phyloP scores from a whole-genome alignment of 1,139 yeast genomes.

The Geotrichum macrosporum region DNA sequence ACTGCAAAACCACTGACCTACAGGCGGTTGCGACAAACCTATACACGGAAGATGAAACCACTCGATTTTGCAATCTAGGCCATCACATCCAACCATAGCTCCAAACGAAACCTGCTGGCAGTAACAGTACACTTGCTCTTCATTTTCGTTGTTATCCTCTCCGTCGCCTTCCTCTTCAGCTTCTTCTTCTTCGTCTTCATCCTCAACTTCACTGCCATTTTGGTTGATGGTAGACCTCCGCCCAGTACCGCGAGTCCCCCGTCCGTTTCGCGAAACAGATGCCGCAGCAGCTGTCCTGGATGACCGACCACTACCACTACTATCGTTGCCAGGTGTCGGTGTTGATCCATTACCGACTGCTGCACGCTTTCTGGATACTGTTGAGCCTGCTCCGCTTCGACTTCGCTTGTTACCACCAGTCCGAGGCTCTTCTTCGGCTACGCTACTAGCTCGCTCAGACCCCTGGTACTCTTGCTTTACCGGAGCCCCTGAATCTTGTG shows the following conservation, averaged over 20 bases:
- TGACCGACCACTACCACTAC: constrained; percentile 10
- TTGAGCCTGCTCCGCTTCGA: constrained; percentile 2
- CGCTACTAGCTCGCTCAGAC: neutral
- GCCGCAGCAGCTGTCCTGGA: constrained; percentile 19
- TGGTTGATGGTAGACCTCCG: neutral
- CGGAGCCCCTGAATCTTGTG: neutral
- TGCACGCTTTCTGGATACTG: constrained; percentile 14
- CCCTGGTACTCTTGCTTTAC: constrained; percentile 11
- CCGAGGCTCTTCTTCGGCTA: neutral
- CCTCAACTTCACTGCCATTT: constrained; percentile 4
- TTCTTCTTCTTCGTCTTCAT: constrained; percentile 15
- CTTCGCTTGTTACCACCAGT: constrained; percentile 7
- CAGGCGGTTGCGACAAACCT: constrained; percentile 84
- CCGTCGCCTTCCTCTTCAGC: constrained; percentile 15
- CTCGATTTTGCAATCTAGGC: constrained; percentile 84
- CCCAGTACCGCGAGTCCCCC: constrained; percentile 14
- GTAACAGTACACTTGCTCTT: constrained; percentile 87
- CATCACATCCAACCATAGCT: constrained; percentile 98
- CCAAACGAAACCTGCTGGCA: constrained; percentile 97
- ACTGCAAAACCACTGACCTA: constrained; percentile 96
- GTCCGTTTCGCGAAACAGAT: constrained; percentile 13
- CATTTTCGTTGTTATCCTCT: constrained; percentile 23
- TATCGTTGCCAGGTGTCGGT: constrained; percentile 10
- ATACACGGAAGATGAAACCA: constrained; percentile 98
- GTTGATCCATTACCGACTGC: constrained; percentile 13